phyloP scores from a whole-genome alignment of 768 basidiomycete species.

The Calocybe cyanea region DNA sequence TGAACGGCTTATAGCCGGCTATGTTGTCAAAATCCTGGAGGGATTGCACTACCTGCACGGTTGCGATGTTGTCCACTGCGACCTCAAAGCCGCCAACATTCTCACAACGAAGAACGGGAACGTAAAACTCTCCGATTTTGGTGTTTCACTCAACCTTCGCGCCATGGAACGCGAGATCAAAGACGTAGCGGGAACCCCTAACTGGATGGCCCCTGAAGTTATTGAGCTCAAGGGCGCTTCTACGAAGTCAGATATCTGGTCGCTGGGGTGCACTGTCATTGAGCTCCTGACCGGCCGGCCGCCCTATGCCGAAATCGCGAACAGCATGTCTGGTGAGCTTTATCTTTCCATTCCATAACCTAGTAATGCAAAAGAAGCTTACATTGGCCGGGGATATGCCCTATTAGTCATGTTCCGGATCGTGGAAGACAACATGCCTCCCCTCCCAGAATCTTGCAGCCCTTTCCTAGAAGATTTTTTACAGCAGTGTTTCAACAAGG shows the following conservation, averaged over 20 bases:
- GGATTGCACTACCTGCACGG: slow-evolving; percentile 91
- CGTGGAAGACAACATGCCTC: slow-evolving; percentile 89
- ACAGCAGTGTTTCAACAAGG: slow-evolving; percentile 84
- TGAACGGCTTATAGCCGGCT: slow-evolving; percentile 86
- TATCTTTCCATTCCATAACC: slow-evolving; percentile 8
- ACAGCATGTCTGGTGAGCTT: slow-evolving; percentile 83
- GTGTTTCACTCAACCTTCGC: slow-evolving; percentile 92
- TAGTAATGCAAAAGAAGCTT: slow-evolving; percentile 3
- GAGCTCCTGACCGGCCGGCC: slow-evolving; percentile 91
- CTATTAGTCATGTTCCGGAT: slow-evolving; percentile 95
- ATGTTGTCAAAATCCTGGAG: slow-evolving; percentile 95
- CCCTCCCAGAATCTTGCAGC: slow-evolving; percentile 78
- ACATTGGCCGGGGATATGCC: slow-evolving; percentile 8
- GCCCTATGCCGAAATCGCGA: slow-evolving; percentile 86
- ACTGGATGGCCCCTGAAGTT: slow-evolving; percentile 99
- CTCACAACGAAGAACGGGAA: slow-evolving; percentile 98
- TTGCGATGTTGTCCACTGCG: slow-evolving; percentile 92
- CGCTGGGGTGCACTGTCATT: slow-evolving; percentile 89
- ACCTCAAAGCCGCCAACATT: slow-evolving; percentile 98
- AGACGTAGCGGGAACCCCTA: slow-evolving; percentile 91
- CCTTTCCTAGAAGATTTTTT: slow-evolving; percentile 78
- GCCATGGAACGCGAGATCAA: slow-evolving; percentile 84
- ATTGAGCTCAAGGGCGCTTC: slow-evolving; percentile 93
- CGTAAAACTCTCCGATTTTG: slow-evolving; percentile 96
- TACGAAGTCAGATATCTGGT: slow-evolving; percentile 95